A percentile compares a stretch with the other conserved stretches of the same genome.
Evolutionary conservation across 1,139 yeast genomes (phyloP).

Genomic region (Debaryomyces subglobosus): DNA sequence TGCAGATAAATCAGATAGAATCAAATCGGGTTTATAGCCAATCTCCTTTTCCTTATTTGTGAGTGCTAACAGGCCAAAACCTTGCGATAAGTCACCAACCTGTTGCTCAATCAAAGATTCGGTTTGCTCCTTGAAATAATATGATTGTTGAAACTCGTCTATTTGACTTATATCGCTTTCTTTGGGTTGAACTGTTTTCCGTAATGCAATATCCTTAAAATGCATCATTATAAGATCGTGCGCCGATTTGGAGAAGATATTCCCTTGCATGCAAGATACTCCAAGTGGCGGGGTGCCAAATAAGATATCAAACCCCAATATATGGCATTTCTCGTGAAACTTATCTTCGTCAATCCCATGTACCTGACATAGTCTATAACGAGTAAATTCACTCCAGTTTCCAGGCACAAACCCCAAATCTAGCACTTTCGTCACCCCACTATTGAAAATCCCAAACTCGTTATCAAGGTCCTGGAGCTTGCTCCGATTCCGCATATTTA

Average conservation of each 20-base stretch:
- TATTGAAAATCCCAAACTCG: conserved; percentile 30
- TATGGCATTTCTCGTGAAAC: conserved; percentile 59
- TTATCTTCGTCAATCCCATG: conserved; percentile 46
- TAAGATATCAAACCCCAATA: conserved; percentile 84
- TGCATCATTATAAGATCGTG: conserved; percentile 62
- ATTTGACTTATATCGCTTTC: conserved; percentile 1
- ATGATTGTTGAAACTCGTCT: conserved; percentile 22
- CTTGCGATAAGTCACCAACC: conserved; percentile 17
- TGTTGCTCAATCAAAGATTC: conserved; percentile 24
- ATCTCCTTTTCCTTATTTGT: background rate
- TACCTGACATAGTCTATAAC: conserved; percentile 28
- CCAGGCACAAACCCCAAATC: conserved; percentile 90
- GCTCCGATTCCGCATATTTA: conserved; percentile 28
- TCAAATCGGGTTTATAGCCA: conserved; percentile 50
- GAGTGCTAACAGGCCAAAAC: background rate
- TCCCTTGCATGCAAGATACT: conserved; percentile 81
- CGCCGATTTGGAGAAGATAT: conserved; percentile 68
- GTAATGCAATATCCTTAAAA: conserved; percentile 48
- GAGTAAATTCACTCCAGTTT: conserved; percentile 87
- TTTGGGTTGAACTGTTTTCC: background rate
- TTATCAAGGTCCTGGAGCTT: conserved; percentile 33
- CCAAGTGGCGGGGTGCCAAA: conserved; percentile 82
- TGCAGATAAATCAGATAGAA: conserved; percentile 85
- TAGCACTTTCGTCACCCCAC: conserved; percentile 31
- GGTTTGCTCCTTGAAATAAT: conserved; percentile 31